Evolutionary conservation across 2,329 filamentous ascomycete genomes (phyloP).

Genomic region (Atkinsonella hypoxylon): DNA sequence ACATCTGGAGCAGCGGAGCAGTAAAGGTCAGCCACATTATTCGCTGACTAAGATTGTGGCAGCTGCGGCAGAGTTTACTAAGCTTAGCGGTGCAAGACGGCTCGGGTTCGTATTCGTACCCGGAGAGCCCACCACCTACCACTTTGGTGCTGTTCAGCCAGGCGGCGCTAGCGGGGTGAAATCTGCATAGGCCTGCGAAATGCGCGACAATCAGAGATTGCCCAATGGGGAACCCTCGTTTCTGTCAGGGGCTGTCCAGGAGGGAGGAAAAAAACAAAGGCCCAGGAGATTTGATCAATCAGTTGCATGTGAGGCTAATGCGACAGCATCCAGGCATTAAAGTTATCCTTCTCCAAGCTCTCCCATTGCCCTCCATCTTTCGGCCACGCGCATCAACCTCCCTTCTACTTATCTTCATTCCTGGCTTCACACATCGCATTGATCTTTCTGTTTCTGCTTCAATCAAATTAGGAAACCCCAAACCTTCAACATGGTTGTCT

Average conservation of each 20-base stretch:
- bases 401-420: slow-evolving; percentile 3
- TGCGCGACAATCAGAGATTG: slow-evolving; percentile 4
- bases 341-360: background rate
- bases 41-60: slow-evolving; percentile 3
- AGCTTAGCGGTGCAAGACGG: background rate
- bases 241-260: slow-evolving; percentile 5
- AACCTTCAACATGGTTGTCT: slow-evolving; percentile 31
- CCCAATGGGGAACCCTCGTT: slow-evolving; percentile 5
- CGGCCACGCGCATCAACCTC: background rate
- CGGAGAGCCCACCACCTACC: background rate
- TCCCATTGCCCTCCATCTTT: background rate
- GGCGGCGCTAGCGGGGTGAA: background rate
- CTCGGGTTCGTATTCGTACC: slow-evolving; percentile 12
- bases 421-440: background rate
- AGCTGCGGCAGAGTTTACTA: background rate
- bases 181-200: background rate
- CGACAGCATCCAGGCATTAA: slow-evolving; percentile 2
- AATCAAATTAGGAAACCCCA: background rate
- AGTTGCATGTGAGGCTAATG: slow-evolving; percentile 2
- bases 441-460: slow-evolving; percentile 7
- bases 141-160: background rate
- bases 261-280: slow-evolving; percentile 1
- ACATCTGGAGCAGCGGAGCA: background rate
- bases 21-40: background rate
- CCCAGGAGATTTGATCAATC: slow-evolving; percentile 1